phyloP scores from a whole-genome alignment of 2,329 filamentous ascomycete genomes.

The Claviceps sorghi region DNA sequence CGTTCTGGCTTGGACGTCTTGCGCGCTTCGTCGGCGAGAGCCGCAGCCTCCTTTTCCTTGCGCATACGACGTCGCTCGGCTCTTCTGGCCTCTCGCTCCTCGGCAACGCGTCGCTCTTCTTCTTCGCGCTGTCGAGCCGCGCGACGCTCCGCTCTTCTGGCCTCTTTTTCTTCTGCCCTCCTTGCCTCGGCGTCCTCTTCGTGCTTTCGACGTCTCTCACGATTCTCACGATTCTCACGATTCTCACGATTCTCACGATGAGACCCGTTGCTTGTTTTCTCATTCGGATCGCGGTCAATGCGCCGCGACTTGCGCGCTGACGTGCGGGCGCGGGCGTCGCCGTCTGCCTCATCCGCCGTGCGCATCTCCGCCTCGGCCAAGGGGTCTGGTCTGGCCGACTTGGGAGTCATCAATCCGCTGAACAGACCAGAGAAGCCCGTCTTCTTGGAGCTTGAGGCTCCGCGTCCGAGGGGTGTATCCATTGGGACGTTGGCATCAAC shows the following conservation, averaged over 20 bases:
- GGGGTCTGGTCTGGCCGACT: constrained; percentile 29
- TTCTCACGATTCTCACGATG: constrained; percentile 36
- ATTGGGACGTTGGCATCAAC: constrained; percentile 19
- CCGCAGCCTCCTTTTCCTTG: constrained; percentile 32
- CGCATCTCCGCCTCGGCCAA: constrained; percentile 32
- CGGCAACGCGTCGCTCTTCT: constrained; percentile 31
- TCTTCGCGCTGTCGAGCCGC: constrained; percentile 34
- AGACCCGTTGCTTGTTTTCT: constrained; percentile 31
- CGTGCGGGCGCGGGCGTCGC: constrained; percentile 46
- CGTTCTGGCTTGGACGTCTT: constrained; percentile 32
- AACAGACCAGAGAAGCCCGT: constrained; percentile 47
- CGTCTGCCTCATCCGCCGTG: constrained; percentile 37
- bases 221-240: constrained; percentile 34
- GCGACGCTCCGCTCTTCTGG: constrained; percentile 39
- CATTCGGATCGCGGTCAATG: constrained; percentile 33
- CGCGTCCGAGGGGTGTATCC: constrained; percentile 21
- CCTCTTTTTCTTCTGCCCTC: constrained; percentile 42
- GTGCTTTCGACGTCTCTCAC: constrained; percentile 38
- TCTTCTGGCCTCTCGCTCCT: constrained; percentile 34
- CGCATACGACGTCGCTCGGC: constrained; percentile 35
- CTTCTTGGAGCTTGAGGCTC: constrained; percentile 30
- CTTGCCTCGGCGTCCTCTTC: constrained; percentile 41
- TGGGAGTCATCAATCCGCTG: constrained; percentile 39
- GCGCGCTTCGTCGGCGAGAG: constrained; percentile 30
- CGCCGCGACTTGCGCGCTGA: constrained; percentile 47